Conservation (phyloP, 345 rosid species). For the Euclidium syriacum region DNA sequence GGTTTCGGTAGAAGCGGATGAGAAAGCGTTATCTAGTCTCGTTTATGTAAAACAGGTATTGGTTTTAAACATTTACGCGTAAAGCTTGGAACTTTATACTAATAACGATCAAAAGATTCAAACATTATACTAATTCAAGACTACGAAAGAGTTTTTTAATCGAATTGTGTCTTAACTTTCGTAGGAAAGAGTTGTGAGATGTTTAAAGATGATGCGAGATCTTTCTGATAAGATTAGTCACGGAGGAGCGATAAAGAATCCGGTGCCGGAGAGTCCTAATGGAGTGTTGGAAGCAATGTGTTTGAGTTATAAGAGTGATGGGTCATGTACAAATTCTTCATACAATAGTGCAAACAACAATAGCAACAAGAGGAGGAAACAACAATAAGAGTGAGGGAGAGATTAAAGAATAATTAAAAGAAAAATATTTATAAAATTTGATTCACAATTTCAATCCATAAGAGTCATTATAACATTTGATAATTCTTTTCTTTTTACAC, state of each 20-base stretch:
- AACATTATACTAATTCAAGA: neutral
- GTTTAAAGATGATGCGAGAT: conserved; percentile 43
- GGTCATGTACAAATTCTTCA: conserved; percentile 47
- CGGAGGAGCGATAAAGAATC: too few species aligned
- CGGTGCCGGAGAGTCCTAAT: conserved; percentile 47
- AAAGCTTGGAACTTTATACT: too few species aligned
- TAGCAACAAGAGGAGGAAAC: conserved; percentile 29
- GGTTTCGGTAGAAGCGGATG: conserved; percentile 33
- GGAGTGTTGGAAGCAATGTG: conserved; percentile 59
- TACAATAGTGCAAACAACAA: conserved; percentile 20
- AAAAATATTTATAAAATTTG: neutral
- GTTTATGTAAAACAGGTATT: conserved; percentile 45
- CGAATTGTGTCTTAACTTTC: neutral
- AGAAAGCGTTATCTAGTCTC: conserved; percentile 34
- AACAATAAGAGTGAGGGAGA: neutral
- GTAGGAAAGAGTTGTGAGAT: conserved; percentile 47
- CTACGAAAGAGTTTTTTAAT: neutral
- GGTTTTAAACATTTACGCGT: too few species aligned
- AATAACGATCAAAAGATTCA: neutral
- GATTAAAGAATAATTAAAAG: neutral
- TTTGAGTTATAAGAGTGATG: conserved; percentile 57
- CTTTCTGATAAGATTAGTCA: conserved; percentile 26
- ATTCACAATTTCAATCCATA: neutral
- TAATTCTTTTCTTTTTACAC: neutral
- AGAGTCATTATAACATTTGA: neutral